Evolutionary conservation across 140 eudicot genomes (phyloP), one percentile per base, ranked within the genome.

Genomic region (Cichorium intybus): DNA sequence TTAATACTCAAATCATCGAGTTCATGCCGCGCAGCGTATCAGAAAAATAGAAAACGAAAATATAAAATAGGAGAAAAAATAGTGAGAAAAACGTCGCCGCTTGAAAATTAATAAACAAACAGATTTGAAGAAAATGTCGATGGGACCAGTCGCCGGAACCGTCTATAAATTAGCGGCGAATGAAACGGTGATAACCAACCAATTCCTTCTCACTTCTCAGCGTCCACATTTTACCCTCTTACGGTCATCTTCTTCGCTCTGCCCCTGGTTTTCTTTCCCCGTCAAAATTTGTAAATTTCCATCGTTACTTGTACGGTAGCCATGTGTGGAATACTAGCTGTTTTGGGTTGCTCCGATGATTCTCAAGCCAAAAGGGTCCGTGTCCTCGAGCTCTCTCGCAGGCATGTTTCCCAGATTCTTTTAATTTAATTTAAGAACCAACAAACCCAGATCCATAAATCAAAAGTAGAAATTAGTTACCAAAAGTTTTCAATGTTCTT

Each of bases 281-380:
- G 0, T 59, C 1, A 9, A n/a, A 15, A 8, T 6, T 34, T 14
- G n/a, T 59, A 79, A 80, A 75, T 87, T 85, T 78, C 84, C 95
- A 39, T 75, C 82, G 8, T 22, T 78, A 39, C 82, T 94, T 20
- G 85, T 79, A 31, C 66, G 52, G 17, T 45, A 72, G 18, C 51
- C 87, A 90, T 91, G 98, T 91, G 98, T 77, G 98, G 98, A 43
- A 91, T 92, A 29, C 54, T 92, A 12, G 98, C 98, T 12, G 89
- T 92, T 35, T 75, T 92, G 80, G 98, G 98, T 41, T 92, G 98
- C 66, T 79, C 96, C 31, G 98, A 87, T 58, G 96, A 88, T 50
- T 92, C 95, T 62, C 98, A 81, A 85, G 96, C 98, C 69, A 92
- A 92, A 71, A 71, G 98, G 56, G 83, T 80, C 67, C 98, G 96